A percentile compares a stretch with the other conserved stretches of the same genome.
Evolutionary conservation across 2,329 filamentous ascomycete genomes (phyloP).

Genomic region (Ceratocystiopsis brevicomis): DNA sequence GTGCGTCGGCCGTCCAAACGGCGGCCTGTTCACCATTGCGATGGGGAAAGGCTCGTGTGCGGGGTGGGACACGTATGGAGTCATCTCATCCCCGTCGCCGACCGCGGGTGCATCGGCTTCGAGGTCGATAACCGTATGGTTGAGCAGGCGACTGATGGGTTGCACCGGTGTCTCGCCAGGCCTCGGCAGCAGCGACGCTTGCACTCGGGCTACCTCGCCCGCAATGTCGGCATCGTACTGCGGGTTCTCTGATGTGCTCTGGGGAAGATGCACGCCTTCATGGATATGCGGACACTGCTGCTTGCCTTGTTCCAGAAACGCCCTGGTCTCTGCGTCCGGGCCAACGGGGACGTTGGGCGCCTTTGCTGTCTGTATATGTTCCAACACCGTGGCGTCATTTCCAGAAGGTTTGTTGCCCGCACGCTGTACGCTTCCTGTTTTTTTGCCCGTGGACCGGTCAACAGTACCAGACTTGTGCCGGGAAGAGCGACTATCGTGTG

Average conservation of each 20-base stretch:
- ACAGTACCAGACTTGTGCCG: conserved; percentile 6
- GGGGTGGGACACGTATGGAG: conserved; percentile 41
- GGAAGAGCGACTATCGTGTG: too few relatives aligned
- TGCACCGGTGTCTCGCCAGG: conserved; percentile 35
- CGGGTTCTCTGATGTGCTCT: conserved; percentile 38
- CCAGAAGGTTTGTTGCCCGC: too few relatives aligned
- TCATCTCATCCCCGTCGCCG: conserved; percentile 36
- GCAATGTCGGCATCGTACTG: conserved; percentile 45
- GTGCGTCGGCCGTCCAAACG: conserved; percentile 45
- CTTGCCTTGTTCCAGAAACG: conserved; percentile 13
- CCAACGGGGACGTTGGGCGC: conserved; percentile 6
- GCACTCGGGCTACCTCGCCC: conserved; percentile 42
- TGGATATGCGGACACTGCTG: conserved; percentile 10
- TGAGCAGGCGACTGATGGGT: conserved; percentile 46
- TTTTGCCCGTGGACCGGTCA: conserved; percentile 3
- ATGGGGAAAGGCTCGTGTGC: conserved; percentile 43
- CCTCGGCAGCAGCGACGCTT: conserved; percentile 32
- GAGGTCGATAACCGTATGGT: conserved; percentile 36
- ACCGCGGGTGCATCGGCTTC: conserved; percentile 33
- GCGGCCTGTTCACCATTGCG: conserved; percentile 49
- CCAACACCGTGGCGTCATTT: too few relatives aligned
- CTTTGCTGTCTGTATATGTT: too few relatives aligned
- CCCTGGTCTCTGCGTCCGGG: conserved; percentile 8
- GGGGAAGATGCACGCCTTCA: conserved; percentile 19
- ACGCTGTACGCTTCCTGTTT: conserved; percentile 3